These are phyloP conservation scores for Podochytrium sp. DNA, from an alignment of 192 early-diverging fungal genomes.

Conservation along the genomic window DNA sequence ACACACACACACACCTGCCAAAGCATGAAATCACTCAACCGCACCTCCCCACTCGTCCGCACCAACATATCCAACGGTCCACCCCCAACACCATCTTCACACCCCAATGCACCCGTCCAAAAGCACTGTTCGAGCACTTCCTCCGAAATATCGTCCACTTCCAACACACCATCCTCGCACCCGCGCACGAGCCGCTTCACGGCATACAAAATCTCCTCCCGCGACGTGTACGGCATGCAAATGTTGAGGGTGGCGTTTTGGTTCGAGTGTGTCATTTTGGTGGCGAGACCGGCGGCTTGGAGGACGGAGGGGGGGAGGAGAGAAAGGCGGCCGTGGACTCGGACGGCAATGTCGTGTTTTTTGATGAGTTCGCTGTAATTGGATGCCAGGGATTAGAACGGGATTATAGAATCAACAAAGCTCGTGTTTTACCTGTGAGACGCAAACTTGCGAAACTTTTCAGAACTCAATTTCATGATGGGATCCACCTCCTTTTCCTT, in stretches of 20 bases:
- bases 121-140: conserved; percentile 61
- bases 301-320: conserved; percentile 71
- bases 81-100: not conserved
- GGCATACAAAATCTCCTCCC: conserved; percentile 87
- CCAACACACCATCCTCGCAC: conserved; percentile 58
- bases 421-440: conserved; percentile 65
- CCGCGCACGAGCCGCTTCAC: conserved; percentile 49
- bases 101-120: conserved; percentile 39
- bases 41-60: conserved; percentile 93
- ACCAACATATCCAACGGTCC: conserved; percentile 86
- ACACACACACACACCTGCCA: conserved; percentile 69
- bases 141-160: conserved; percentile 62
- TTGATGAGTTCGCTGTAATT: conserved; percentile 73
- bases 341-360: conserved; percentile 73
- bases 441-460: conserved; percentile 78
- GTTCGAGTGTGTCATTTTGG: conserved; percentile 61
- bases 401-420: not conserved
- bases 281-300: conserved; percentile 61
- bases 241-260: conserved; percentile 82
- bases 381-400: not conserved
- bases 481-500: conserved; percentile 80
- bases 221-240: conserved; percentile 89
- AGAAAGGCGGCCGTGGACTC: conserved; percentile 76
- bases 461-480: conserved; percentile 80
- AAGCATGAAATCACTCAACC: conserved; percentile 93